Base-by-base conservation (phyloP, 1,139 yeast species). In the Magnusiomyces clavatus region DNA sequence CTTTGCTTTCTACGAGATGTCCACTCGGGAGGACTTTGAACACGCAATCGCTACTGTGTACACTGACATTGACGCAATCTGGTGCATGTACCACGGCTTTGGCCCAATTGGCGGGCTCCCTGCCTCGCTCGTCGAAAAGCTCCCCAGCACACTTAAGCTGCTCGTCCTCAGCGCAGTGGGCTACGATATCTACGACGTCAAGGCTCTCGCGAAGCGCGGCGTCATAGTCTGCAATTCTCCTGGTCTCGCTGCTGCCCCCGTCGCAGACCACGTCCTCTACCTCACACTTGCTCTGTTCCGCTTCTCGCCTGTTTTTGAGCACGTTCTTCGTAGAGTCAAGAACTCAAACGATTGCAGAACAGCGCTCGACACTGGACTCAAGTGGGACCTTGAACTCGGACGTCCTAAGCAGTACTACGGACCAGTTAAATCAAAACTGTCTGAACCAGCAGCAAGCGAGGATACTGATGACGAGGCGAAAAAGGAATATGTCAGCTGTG, bases 101-200 rank as follows among this genome's bases (percentile, higher is more conserved):
- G 40, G 49, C 40, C 53, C 54, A 8, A 51, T 61, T 17, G 65
- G 66, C 3, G 62, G 61, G 10, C 40, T 63, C 43, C 55, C 56
- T 16, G 61, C 66, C 3, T 76, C 75, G 19, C 62, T 82, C 13
- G 64, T 83, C 48, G 78, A 70, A 2, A 64, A 70, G 24, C 72
- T 78, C 12, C 94, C 95, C 0, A 36, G 61, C 1, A 58, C 71
- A 3, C 67, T 86, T 55, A 77, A 78, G 61, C 73, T 83, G 8
- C 72, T 86, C 45, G 73, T 86, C 1, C 73, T 82, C 42, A 82
- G 87, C 48, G 77, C 88, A 51, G 90, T 86, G 2, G 96, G 95
- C 0, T 75, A 73, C 59, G 88, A 85, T 58, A 75, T 73, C 31
- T 78, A 77, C 56, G 86, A 84, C 63, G 75, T 75, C 3, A 69